phyloP scores from a whole-genome alignment of 805 yeast genomes.

The Sungouiozyma ichnusensis region DNA sequence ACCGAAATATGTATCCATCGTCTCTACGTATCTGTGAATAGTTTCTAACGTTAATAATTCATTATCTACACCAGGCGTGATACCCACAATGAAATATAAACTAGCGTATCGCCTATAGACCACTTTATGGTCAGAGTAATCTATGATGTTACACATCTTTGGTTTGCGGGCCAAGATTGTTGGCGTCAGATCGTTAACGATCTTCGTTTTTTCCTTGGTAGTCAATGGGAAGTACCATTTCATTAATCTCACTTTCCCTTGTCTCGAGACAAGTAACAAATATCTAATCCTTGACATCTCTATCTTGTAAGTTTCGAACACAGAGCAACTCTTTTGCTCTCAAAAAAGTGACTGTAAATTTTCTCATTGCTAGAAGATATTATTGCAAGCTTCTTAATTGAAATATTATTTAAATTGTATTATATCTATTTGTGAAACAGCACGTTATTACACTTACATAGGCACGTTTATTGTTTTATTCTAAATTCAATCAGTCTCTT shows the following conservation, averaged over 20 bases:
- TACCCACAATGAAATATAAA: conserved; percentile 78
- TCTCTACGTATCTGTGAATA: conserved; percentile 89
- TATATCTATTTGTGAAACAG: too few relatives aligned
- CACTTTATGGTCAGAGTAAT: conserved; percentile 64
- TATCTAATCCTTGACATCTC: conserved; percentile 46
- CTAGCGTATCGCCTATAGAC: conserved; percentile 92
- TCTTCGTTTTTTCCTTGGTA: conserved; percentile 77
- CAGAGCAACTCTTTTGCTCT: conserved; percentile 1
- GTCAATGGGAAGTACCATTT: conserved; percentile 85
- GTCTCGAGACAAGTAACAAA: conserved; percentile 74
- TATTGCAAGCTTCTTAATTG: too few relatives aligned
- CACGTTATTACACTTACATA: too few relatives aligned
- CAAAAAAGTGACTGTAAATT: not conserved
- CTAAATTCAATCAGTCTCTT: conserved; percentile 31
- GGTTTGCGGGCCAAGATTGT: conserved; percentile 75
- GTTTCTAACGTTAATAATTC: conserved; percentile 78
- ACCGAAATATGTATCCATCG: conserved; percentile 91
- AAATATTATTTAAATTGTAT: too few relatives aligned
- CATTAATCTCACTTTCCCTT: conserved; percentile 86
- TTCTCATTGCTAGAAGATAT: too few relatives aligned
- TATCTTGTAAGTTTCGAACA: not conserved
- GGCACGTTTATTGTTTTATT: too few relatives aligned
- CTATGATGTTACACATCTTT: conserved; percentile 91
- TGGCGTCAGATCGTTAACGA: conserved; percentile 78
- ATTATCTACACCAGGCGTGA: conserved; percentile 45